These are phyloP conservation scores for Metarhizium brunneum DNA, from an alignment of 2,329 filamentous ascomycete species.

Conservation along the genomic window DNA sequence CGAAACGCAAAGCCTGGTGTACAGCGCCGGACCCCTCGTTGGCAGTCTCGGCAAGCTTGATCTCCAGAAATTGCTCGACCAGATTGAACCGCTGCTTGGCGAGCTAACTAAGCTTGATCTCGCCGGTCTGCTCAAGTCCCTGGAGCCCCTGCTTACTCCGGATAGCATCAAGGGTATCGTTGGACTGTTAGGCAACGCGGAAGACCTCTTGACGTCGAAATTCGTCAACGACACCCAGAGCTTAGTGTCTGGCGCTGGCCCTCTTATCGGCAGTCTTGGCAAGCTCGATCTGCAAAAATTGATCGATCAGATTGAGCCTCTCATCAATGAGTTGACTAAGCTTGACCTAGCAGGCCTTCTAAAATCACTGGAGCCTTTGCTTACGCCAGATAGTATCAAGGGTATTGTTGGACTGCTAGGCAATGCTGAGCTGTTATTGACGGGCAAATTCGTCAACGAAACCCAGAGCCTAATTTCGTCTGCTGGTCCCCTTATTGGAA, in stretches of 20 bases:
- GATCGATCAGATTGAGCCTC: background rate
- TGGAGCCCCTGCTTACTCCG: slow-evolving; percentile 20
- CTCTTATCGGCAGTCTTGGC: slow-evolving; percentile 4
- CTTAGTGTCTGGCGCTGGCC: background rate
- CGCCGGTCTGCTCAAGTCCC: slow-evolving; percentile 16
- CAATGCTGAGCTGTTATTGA: slow-evolving; percentile 20
- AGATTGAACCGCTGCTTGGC: slow-evolving; percentile 22
- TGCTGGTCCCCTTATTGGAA: slow-evolving; percentile 22
- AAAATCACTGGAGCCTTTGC: slow-evolving; percentile 17
- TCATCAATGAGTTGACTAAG: background rate
- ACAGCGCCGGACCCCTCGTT: slow-evolving; percentile 21
- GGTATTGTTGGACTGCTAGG: slow-evolving; percentile 24
- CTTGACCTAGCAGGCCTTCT: slow-evolving; percentile 13
- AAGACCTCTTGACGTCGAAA: too few relatives aligned
- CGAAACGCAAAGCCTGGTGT: slow-evolving; percentile 18
- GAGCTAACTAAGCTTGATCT: slow-evolving; percentile 21
- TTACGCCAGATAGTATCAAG: slow-evolving; percentile 21
- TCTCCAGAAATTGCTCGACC: slow-evolving; percentile 18
- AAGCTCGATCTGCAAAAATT: slow-evolving; percentile 18
- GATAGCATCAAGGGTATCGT: slow-evolving; percentile 17
- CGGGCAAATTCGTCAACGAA: slow-evolving; percentile 16
- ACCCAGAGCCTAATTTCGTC: slow-evolving; percentile 17
- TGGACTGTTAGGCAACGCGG: too few relatives aligned
- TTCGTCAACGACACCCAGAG: too few relatives aligned
- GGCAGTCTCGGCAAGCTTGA: slow-evolving; percentile 24